These are phyloP conservation scores for Trametes cingulata DNA, from an alignment of 768 basidiomycete species.

Conservation along the genomic window DNA sequence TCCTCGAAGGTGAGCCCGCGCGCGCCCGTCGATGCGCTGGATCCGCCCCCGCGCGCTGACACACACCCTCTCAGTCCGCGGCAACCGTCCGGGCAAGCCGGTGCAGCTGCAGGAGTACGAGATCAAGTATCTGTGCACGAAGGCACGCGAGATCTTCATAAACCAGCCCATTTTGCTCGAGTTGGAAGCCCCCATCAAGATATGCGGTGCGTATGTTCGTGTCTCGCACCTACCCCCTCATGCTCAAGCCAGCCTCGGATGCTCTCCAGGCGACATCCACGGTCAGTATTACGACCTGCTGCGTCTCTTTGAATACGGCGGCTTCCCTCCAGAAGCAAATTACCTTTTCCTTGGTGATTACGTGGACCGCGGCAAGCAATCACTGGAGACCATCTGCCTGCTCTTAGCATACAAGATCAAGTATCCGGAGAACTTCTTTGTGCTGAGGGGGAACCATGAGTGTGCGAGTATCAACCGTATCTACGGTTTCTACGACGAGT, in stretches of 20 bases:
- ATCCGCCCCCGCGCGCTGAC: conserved; percentile 7
- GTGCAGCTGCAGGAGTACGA: conserved; percentile 98
- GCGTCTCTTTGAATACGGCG: conserved; percentile 97
- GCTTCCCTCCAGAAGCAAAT: conserved; percentile 99
- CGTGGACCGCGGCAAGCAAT: conserved; percentile 98
- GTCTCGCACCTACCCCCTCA: conserved; percentile 11
- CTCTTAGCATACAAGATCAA: conserved; percentile 99
- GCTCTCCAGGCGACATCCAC: conserved; percentile 88
- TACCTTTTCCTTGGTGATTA: conserved; percentile 99
- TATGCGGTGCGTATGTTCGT: conserved; percentile 74
- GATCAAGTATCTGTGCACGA: conserved; percentile 99
- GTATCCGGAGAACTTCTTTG: conserved; percentile 99
- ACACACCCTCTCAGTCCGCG: conserved; percentile 68
- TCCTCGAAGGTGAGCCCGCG: conserved; percentile 84
- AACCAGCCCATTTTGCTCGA: conserved; percentile 98
- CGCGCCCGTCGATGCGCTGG: conserved; percentile 18
- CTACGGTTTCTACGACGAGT: conserved; percentile 99
- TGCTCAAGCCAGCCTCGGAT: background rate
- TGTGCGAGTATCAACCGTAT: conserved; percentile 99
- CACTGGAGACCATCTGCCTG: conserved; percentile 98
- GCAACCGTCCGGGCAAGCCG: conserved; percentile 97
- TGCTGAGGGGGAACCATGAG: conserved; percentile 98
- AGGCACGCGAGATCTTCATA: conserved; percentile 98
- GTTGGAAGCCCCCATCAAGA: conserved; percentile 99
- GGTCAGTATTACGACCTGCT: conserved; percentile 99